These are phyloP conservation scores for Byssothecium circinans DNA, from an alignment of 2,329 filamentous ascomycete species.

Conservation along the genomic window DNA sequence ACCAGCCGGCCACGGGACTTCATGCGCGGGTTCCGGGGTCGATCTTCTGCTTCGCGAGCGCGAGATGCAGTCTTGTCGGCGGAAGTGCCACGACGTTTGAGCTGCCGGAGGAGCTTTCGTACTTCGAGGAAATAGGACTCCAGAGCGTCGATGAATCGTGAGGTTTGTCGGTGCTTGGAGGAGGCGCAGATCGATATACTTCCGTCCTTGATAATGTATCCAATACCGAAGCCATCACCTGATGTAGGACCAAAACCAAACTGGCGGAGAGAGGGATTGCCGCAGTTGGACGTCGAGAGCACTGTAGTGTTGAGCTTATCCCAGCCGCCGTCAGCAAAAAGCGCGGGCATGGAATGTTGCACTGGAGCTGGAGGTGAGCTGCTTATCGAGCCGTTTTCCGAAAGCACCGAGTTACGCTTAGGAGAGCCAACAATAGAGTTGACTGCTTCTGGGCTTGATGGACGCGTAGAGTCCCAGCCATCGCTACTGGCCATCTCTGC, in stretches of 20 bases:
- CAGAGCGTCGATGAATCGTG: constrained; percentile 83
- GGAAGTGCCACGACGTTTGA: constrained; percentile 58
- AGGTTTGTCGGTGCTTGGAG: constrained; percentile 91
- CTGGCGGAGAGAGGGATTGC: constrained; percentile 89
- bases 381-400: constrained; percentile 51
- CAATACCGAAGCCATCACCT: constrained; percentile 93
- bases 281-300: constrained; percentile 96
- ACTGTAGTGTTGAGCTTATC: constrained; percentile 94
- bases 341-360: constrained; percentile 63
- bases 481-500: constrained; percentile 58
- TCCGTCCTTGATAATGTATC: constrained; percentile 98
- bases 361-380: constrained; percentile 55
- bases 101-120: constrained; percentile 76
- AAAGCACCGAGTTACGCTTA: constrained; percentile 54
- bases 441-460: constrained; percentile 57
- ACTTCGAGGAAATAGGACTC: constrained; percentile 92
- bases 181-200: constrained; percentile 87
- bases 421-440: constrained; percentile 58
- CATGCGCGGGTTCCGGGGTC: constrained; percentile 51
- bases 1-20: constrained; percentile 77
- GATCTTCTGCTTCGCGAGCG: constrained; percentile 64
- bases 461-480: constrained; percentile 50
- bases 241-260: constrained; percentile 97
- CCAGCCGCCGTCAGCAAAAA: constrained; percentile 90
- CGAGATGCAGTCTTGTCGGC: constrained; percentile 58